Conservation (phyloP, 495 filamentous ascomycete genomes). For the Penicillium psychrofluorescens region DNA sequence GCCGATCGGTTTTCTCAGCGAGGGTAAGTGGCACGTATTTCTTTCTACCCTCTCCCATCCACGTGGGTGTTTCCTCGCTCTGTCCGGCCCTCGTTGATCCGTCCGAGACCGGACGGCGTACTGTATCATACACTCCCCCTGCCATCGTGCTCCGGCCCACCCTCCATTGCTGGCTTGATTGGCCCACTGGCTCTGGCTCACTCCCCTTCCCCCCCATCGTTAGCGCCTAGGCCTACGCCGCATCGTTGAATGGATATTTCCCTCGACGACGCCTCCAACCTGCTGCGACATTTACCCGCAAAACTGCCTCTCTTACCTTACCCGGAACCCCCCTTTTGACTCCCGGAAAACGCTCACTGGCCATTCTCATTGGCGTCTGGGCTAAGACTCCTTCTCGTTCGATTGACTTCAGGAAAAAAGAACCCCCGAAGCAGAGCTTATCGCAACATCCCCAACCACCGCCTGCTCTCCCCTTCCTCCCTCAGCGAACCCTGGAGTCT, state of each 20-base stretch:
- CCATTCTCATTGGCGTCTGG: conserved; percentile 6
- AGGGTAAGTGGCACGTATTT: conserved; percentile 2
- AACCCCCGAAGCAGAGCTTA: conserved; percentile 18
- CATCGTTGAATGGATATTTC: no score
- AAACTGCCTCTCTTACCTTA: conserved; percentile 1
- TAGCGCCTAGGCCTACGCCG: not conserved
- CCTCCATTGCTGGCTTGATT: conserved; percentile 26
- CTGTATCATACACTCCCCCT: conserved; percentile 12
- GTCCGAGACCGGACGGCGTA: conserved; percentile 7
- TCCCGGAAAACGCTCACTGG: not conserved
- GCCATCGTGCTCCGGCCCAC: conserved; percentile 31
- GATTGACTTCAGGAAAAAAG: conserved; percentile 10
- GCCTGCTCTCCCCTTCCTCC: conserved; percentile 4
- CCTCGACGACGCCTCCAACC: not conserved
- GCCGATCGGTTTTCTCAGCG: no score
- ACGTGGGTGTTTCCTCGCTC: not conserved
- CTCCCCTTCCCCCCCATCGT: conserved; percentile 8
- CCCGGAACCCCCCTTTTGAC: not conserved
- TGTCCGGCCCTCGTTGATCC: conserved; percentile 3
- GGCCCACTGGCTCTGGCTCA: conserved; percentile 19
- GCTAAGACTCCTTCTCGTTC: conserved; percentile 7
- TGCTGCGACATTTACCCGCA: not conserved
- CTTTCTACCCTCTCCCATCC: not conserved
- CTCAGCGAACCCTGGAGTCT: conserved; percentile 1
- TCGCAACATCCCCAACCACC: conserved; percentile 11